Conservation (phyloP, 371 early-diverging fungal species). For the Dinochytrium kinnereticum region DNA sequence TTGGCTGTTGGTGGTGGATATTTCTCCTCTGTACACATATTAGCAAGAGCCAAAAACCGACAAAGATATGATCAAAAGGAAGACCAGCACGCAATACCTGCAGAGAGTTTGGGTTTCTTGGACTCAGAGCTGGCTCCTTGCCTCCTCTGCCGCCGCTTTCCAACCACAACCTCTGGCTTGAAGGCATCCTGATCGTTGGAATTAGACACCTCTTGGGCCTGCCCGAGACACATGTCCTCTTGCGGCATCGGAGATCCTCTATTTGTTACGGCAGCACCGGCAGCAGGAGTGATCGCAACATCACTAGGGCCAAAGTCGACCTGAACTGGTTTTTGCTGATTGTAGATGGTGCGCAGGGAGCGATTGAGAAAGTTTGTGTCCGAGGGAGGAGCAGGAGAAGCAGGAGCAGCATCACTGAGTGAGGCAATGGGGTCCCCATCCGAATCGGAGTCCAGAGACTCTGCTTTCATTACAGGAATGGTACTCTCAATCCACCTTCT, state of each 20-base stretch:
- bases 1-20: conserved; percentile 66
- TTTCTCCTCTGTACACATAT: conserved; percentile 31
- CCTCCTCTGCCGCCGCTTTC: neutral
- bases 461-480: conserved; percentile 5
- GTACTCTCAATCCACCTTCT: conserved; percentile 18
- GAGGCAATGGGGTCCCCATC: neutral
- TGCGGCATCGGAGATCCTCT: too few species aligned
- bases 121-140: neutral
- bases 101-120: conserved; percentile 26
- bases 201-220: too few species aligned
- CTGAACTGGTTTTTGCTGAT: too few species aligned
- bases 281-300: too few species aligned
- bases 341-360: neutral
- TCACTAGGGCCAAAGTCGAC: too few species aligned
- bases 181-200: too few species aligned
- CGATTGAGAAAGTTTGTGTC: neutral
- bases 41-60: neutral
- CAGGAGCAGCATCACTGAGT: neutral
- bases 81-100: neutral
- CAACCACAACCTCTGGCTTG: neutral
- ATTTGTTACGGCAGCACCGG: too few species aligned
- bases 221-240: too few species aligned
- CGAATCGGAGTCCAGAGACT: neutral
- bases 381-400: neutral
- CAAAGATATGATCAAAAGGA: too few species aligned